Evolutionary conservation across 2,329 filamentous ascomycete genomes (phyloP).

Genomic region (Scolecobasidium constrictum): DNA sequence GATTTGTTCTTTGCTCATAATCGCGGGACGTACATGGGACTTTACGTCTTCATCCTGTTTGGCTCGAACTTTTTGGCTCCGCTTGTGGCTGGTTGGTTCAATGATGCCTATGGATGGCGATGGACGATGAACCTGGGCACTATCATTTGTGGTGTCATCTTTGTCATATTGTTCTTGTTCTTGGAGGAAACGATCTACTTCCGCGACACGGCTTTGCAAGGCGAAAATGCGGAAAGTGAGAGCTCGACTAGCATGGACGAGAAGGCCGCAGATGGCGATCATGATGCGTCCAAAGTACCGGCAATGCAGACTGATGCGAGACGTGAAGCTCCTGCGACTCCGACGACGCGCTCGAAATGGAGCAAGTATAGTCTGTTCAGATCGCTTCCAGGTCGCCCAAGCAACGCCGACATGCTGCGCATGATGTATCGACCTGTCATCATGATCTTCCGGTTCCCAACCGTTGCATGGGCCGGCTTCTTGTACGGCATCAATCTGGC

Average conservation of each 20-base stretch:
- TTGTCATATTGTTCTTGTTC: constrained; percentile 45
- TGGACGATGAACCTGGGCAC: constrained; percentile 38
- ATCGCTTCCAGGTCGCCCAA: neutral
- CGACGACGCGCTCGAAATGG: constrained; percentile 5
- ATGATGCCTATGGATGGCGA: constrained; percentile 23
- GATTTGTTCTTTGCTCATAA: constrained; percentile 13
- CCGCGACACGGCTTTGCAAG: constrained; percentile 23
- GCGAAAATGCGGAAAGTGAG: neutral
- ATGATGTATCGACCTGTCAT: constrained; percentile 12
- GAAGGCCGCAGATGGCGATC: neutral
- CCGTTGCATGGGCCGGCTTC: constrained; percentile 30
- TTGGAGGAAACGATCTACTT: constrained; percentile 51
- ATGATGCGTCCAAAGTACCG: neutral
- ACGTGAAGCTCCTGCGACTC: neutral
- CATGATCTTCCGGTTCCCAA: constrained; percentile 21
- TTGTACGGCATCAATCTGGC: constrained; percentile 28
- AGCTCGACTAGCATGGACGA: neutral
- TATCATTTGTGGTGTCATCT: constrained; percentile 39
- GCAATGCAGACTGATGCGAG: neutral
- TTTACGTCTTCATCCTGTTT: constrained; percentile 21
- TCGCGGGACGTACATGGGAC: constrained; percentile 12
- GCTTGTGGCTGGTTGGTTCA: constrained; percentile 25
- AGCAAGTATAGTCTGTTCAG: too few species aligned
- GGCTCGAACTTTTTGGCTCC: constrained; percentile 26
- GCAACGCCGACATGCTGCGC: neutral